Percentiles rank a stretch among this genome's conserved stretches.
Evolutionary conservation across 129 eudicot genomes (phyloP).

Genomic region (Pseudognaphalium luteoalbum): DNA sequence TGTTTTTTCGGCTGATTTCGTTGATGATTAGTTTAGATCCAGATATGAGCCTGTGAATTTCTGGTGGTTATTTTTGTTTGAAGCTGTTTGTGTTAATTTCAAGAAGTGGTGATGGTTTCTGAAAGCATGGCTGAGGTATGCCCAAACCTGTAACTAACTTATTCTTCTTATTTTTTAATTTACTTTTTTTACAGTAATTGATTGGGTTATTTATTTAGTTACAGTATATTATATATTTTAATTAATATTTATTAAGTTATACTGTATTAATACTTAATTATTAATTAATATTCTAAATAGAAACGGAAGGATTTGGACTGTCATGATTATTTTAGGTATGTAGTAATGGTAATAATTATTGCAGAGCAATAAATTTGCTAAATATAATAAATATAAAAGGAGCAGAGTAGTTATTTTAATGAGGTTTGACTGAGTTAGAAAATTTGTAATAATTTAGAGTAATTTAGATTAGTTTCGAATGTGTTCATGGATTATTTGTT

Average conservation of each 20-base stretch:
- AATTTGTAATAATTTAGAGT: neutral
- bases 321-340: neutral
- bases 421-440: conserved; percentile 12
- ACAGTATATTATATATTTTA: no score
- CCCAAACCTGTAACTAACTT: neutral
- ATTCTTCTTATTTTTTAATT: neutral
- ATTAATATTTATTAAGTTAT: no score
- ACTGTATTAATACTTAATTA: no score
- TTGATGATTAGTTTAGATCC: conserved; percentile 31
- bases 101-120: conserved; percentile 44
- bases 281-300: no score
- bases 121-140: conserved; percentile 64
- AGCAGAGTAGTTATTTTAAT: neutral
- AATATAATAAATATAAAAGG: no score
- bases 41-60: conserved; percentile 30
- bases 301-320: neutral
- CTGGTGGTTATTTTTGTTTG: neutral
- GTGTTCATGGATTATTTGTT: no score
- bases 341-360: neutral
- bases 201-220: neutral
- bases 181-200: neutral
- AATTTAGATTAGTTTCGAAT: neutral
- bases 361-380: neutral
- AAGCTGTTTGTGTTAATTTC: neutral
- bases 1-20: neutral